Conservation (phyloP, 2,329 filamentous ascomycete genomes). For the Lachnellula arida region DNA sequence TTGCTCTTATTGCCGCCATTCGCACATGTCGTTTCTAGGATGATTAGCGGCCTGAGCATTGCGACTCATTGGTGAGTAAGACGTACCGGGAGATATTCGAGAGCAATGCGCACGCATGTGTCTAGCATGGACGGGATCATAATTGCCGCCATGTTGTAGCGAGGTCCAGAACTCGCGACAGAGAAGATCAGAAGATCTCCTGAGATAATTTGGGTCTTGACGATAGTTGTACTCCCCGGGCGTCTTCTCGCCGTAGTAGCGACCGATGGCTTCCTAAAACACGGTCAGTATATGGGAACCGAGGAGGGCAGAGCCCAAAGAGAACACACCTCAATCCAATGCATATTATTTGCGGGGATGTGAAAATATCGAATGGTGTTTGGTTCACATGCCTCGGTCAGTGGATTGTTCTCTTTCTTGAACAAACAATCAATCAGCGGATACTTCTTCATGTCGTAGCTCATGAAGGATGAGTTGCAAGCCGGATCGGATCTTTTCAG, state of each 20-base stretch:
- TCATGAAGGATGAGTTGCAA: slow-evolving; percentile 1
- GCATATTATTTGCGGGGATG: slow-evolving; percentile 8
- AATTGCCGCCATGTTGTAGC: slow-evolving; percentile 2
- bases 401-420: neutral
- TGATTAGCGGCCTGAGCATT: neutral
- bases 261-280: slow-evolving; percentile 5
- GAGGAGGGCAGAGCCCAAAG: too few relatives aligned
- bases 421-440: neutral
- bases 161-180: slow-evolving; percentile 8
- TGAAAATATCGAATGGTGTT: slow-evolving; percentile 8
- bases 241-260: slow-evolving; percentile 4
- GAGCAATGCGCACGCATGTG: slow-evolving; percentile 9
- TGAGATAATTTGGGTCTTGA: neutral
- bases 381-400: neutral
- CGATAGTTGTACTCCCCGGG: slow-evolving; percentile 4
- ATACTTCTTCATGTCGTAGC: neutral
- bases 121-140: slow-evolving; percentile 5
- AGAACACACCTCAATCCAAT: slow-evolving; percentile 9
- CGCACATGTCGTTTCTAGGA: neutral
- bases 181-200: slow-evolving; percentile 1
- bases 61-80: neutral
- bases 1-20: neutral
- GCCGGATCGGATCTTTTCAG: neutral
- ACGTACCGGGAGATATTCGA: neutral
- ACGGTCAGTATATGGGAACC: neutral